phyloP scores from a whole-genome alignment of 208 protist species.

The Leishmania amazonensis region DNA sequence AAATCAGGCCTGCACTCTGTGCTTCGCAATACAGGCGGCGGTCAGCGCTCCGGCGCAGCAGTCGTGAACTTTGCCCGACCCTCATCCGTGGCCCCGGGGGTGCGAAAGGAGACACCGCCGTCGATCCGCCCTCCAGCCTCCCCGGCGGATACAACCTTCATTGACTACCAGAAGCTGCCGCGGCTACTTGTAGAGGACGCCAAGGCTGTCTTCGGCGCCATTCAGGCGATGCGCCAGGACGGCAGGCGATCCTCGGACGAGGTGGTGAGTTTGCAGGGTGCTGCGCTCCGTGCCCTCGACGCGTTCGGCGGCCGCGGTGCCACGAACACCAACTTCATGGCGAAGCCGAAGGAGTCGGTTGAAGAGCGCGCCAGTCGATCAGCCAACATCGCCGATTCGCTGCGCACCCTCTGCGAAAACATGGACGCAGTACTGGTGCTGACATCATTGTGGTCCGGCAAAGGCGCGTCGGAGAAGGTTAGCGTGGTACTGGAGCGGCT shows the following conservation, averaged over 20 bases:
- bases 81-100: not conserved
- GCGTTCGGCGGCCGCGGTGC: constrained; percentile 41
- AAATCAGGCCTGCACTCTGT: not conserved
- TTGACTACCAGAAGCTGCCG: constrained; percentile 10
- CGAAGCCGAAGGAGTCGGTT: constrained; percentile 17
- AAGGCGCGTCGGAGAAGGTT: constrained; percentile 35
- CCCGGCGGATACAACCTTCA: not conserved
- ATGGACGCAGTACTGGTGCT: constrained; percentile 48
- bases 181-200: constrained; percentile 18
- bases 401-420: constrained; percentile 48
- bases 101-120: constrained; percentile 6
- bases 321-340: constrained; percentile 10
- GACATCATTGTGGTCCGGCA: constrained; percentile 44
- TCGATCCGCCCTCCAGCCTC: not conserved
- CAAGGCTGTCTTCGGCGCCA: constrained; percentile 7
- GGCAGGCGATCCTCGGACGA: constrained; percentile 13
- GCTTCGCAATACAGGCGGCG: not conserved
- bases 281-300: constrained; percentile 41
- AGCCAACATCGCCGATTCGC: constrained; percentile 15
- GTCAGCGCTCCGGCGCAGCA: not conserved
- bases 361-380: constrained; percentile 20
- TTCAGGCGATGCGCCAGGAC: constrained; percentile 7
- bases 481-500: constrained; percentile 47
- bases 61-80: not conserved
- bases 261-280: constrained; percentile 42